Base-by-base conservation (phyloP, 2,329 filamentous ascomycete genomes). In the Catunica adiposa region DNA sequence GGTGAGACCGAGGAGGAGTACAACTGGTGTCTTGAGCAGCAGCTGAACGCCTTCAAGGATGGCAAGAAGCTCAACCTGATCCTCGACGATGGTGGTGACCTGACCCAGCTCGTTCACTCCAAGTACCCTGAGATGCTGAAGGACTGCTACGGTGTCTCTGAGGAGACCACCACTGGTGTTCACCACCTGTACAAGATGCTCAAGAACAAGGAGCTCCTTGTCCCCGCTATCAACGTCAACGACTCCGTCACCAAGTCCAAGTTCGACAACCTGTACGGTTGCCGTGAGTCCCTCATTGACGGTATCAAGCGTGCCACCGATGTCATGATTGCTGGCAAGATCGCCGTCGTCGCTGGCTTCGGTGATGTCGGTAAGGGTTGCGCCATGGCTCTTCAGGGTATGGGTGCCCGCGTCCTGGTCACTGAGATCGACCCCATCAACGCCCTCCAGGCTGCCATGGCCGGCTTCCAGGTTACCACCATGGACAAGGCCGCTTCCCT, bases 291-390 rank as follows among this genome's bases (percentile, higher is more conserved):
- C 62, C 85, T 98, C 66, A 83, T 98, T 67, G 92, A 98, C 72
- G 92, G 92, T 72, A 97, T 98, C 83, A 98, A 97, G 86, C 90
- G 90, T 77, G 90, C 92, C 66, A 98, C 92, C 72, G 90, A 98
- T 78, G 92, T 97, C 74, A 98, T 98, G 92, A 90, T 97, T 79
- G 92, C 92, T 68, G 92, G 92, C 72, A 97, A 98, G 85, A 82
- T 96, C 67, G 89, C 87, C 63, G 89, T 97, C 64, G 92, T 98
- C 64, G 92, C 92, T 67, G 92, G 92, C 71, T 98, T 84, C 78
- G 90, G 90, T 83, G 90, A 98, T 74, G 92, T 98, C 71, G 90
- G 90, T 72, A 98, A 98, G 84, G 90, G 90, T 66, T 97, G 92
- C 71, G 89, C 90, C 67, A 80, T 92, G 77, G 90, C 90, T 68